Evolutionary conservation across 2,329 filamentous ascomycete genomes (phyloP).

Genomic region (Hymenoscyphus scutula): DNA sequence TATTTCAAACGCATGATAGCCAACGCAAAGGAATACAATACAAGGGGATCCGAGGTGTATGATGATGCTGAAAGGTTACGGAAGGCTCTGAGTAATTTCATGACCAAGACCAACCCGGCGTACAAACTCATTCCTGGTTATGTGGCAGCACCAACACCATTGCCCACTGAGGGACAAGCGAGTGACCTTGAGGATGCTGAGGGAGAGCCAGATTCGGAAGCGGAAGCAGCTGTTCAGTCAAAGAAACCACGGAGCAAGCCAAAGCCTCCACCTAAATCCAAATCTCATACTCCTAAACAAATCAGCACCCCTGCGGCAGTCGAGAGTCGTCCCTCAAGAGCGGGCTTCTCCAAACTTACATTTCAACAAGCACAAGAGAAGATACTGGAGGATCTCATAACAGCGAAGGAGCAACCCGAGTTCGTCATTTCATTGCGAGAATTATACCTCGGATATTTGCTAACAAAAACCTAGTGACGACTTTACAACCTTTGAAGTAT

Average conservation of each 20-base stretch:
- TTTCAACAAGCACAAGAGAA: constrained; percentile 88
- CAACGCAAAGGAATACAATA: constrained; percentile 83
- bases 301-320: constrained; percentile 43
- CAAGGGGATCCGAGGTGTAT: constrained; percentile 68
- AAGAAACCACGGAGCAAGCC: constrained; percentile 29
- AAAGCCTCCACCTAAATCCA: constrained; percentile 29
- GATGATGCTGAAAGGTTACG: constrained; percentile 84
- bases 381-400: constrained; percentile 71
- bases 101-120: constrained; percentile 82
- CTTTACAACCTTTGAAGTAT: constrained; percentile 69
- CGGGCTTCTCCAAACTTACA: constrained; percentile 66
- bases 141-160: constrained; percentile 67
- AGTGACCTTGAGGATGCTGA: constrained; percentile 36
- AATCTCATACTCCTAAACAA: constrained; percentile 33
- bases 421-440: constrained; percentile 39
- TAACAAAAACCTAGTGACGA: constrained; percentile 51
- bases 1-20: constrained; percentile 85
- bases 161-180: constrained; percentile 51
- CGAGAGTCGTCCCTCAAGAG: constrained; percentile 53
- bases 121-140: constrained; percentile 67
- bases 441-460: constrained; percentile 3
- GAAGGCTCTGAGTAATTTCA: constrained; percentile 83
- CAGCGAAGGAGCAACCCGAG: constrained; percentile 63
- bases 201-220: constrained; percentile 34
- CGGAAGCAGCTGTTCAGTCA: constrained; percentile 23